These are phyloP conservation scores for Histomonas meleagridis DNA, from an alignment of 208 protist species.

Conservation along the genomic window DNA sequence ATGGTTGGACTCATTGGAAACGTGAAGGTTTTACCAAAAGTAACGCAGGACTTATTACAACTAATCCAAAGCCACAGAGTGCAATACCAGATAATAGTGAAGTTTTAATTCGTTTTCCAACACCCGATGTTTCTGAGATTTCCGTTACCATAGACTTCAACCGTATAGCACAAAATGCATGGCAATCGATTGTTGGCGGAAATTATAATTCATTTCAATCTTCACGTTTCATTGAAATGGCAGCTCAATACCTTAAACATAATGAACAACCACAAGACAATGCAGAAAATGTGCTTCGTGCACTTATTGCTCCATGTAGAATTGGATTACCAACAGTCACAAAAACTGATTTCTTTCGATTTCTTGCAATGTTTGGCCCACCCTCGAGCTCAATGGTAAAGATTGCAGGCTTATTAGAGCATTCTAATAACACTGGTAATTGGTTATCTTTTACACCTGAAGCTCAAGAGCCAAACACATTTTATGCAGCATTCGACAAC, in stretches of 20 bases:
- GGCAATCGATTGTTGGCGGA: no score
- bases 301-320: background rate
- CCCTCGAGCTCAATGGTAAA: background rate
- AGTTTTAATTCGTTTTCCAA: no score
- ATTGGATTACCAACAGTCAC: no score
- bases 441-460: background rate
- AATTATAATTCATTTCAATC: no score
- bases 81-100: background rate
- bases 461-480: no score
- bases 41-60: background rate
- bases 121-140: no score
- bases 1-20: background rate
- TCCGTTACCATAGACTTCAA: no score
- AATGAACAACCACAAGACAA: background rate
- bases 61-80: background rate
- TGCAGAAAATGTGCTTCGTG: background rate
- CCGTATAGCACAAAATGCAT: no score
- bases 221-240: slow-evolving; percentile 2
- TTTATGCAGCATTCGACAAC: background rate
- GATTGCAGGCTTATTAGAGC: background rate
- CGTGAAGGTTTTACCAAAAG: background rate
- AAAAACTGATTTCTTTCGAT: background rate
- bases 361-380: slow-evolving; percentile 1
- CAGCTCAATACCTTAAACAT: background rate
- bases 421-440: background rate